Conservation (phyloP, 306 rosid genomes). For the Dalbergia oliveri region DNA sequence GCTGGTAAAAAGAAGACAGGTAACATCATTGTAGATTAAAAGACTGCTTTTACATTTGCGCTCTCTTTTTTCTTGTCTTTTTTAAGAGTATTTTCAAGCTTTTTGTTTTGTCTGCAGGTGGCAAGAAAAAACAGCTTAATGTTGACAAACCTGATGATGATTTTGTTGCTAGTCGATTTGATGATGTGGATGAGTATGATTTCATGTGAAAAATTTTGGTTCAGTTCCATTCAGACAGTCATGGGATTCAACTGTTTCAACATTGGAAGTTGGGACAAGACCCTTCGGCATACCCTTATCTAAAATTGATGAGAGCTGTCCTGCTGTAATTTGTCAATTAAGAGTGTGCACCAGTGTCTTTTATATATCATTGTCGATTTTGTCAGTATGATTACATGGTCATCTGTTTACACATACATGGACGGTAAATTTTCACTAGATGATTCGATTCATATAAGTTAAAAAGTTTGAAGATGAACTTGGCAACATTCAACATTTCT, state of each 20-base stretch:
- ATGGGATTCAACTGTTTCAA: conserved; percentile 46
- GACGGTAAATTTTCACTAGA: conserved; percentile 32
- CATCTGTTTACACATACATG: conserved; percentile 8
- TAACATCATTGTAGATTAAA: conserved; percentile 26
- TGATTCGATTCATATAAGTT: conserved; percentile 39
- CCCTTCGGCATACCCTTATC: conserved; percentile 54
- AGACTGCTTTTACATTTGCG: neutral
- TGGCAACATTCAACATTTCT: conserved; percentile 39
- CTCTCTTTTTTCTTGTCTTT: neutral
- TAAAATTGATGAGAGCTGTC: conserved; percentile 51
- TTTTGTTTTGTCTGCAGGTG: conserved; percentile 57
- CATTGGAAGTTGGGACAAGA: conserved; percentile 54
- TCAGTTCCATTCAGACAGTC: conserved; percentile 40
- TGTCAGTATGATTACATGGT: conserved; percentile 42
- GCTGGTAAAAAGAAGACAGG: conserved; percentile 95
- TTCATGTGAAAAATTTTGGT: conserved; percentile 78
- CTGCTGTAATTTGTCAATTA: conserved; percentile 51
- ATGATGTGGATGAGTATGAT: conserved; percentile 81
- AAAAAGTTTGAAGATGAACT: conserved; percentile 43
- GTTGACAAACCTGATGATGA: conserved; percentile 91
- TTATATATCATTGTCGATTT: conserved; percentile 48
- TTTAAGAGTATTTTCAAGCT: neutral
- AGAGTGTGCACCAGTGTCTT: conserved; percentile 49
- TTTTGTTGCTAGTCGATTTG: conserved; percentile 58
- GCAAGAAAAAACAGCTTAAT: conserved; percentile 87